Evolutionary conservation across 371 early-diverging fungal species (phyloP).

Genomic region (Dinochytrium kinnereticum): DNA sequence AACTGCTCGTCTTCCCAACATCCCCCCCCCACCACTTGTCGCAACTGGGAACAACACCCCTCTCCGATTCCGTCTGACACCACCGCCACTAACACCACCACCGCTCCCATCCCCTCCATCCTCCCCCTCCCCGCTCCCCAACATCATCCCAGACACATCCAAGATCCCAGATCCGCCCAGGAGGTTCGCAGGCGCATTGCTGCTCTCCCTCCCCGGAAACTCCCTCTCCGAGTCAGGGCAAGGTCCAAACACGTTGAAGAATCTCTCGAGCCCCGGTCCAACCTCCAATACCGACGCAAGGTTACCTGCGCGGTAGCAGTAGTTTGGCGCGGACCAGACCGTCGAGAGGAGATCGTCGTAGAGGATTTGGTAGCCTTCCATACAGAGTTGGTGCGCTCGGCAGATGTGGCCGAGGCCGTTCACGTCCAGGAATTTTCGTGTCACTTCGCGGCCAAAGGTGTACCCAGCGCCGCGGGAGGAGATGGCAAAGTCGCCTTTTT

Average conservation of each 20-base stretch:
- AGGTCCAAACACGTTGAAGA: slow-evolving; percentile 89
- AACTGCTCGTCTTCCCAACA: background rate
- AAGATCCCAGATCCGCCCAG: background rate
- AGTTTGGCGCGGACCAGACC: slow-evolving; percentile 91
- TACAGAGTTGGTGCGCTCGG: slow-evolving; percentile 96
- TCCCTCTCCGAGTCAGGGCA: slow-evolving; percentile 81
- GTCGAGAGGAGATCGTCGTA: slow-evolving; percentile 87
- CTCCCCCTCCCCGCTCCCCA: slow-evolving; percentile 16
- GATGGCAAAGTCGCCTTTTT: slow-evolving; percentile 79
- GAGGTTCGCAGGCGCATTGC: slow-evolving; percentile 9
- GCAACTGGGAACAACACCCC: no score
- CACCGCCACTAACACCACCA: no score
- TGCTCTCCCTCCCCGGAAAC: slow-evolving; percentile 5
- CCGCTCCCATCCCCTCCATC: slow-evolving; percentile 2
- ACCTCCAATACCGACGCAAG: slow-evolving; percentile 92
- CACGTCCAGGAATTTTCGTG: slow-evolving; percentile 79
- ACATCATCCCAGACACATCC: background rate
- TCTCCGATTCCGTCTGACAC: slow-evolving; percentile 3
- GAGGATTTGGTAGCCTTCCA: slow-evolving; percentile 93
- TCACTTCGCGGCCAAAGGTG: slow-evolving; percentile 87
- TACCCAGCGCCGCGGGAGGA: slow-evolving; percentile 95
- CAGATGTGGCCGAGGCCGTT: slow-evolving; percentile 89
- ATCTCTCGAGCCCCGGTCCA: slow-evolving; percentile 74
- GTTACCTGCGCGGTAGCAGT: slow-evolving; percentile 97
- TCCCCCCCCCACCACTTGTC: no score